phyloP scores from a whole-genome alignment of 495 filamentous ascomycete genomes.

The Aspergillus biplanus region DNA sequence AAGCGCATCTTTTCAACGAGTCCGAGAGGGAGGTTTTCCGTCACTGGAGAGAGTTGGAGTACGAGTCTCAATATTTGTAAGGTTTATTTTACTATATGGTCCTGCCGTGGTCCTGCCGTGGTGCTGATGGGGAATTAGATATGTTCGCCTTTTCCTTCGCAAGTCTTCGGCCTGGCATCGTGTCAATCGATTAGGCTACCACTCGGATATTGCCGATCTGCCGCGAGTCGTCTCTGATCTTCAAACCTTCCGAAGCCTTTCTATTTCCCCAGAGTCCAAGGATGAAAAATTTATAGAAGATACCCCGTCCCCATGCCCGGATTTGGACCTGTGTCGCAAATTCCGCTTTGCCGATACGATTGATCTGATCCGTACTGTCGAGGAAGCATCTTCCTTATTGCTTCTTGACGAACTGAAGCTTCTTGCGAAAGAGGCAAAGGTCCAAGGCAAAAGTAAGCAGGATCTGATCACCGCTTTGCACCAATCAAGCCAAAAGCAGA shows the following conservation, averaged over 20 bases:
- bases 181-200: constrained; percentile 72
- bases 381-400: constrained; percentile 83
- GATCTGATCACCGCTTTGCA: constrained; percentile 75
- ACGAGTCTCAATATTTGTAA: constrained; percentile 92
- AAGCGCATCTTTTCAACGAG: constrained; percentile 83
- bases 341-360: constrained; percentile 85
- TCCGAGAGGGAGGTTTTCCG: constrained; percentile 78
- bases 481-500: constrained; percentile 71
- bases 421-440: constrained; percentile 84
- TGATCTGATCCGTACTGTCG: constrained; percentile 72
- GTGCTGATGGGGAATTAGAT: constrained; percentile 48
- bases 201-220: constrained; percentile 80
- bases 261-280: constrained; percentile 33
- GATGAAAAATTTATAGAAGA: constrained; percentile 51
- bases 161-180: constrained; percentile 97
- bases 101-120: not conserved
- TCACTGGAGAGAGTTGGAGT: constrained; percentile 72
- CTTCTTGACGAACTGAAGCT: constrained; percentile 83
- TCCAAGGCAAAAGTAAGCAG: constrained; percentile 86
- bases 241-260: constrained; percentile 42
- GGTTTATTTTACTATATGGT: constrained; percentile 33
- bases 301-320: constrained; percentile 35
- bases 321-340: constrained; percentile 45
- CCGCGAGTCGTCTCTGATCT: constrained; percentile 64
- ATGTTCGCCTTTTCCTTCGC: constrained; percentile 90